Conservation (phyloP, 2,329 filamentous ascomycete species). For the Didymella lethalis region DNA sequence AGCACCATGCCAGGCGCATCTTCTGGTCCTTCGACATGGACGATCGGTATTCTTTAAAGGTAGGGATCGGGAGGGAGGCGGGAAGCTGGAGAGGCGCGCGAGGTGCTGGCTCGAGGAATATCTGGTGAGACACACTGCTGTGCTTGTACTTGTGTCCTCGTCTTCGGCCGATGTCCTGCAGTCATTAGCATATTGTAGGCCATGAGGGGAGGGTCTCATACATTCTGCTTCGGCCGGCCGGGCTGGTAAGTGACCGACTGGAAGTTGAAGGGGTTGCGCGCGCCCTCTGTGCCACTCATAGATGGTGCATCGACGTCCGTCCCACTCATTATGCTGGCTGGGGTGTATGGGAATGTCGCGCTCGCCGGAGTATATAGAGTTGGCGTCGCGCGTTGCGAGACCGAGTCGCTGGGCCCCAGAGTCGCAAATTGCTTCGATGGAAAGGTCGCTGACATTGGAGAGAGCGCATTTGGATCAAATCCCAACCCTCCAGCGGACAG, state of each 20-base stretch:
- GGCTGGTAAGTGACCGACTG: slow-evolving; percentile 67
- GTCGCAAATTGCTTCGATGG: slow-evolving; percentile 47
- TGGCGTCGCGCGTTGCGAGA: slow-evolving; percentile 46
- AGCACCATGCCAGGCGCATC: slow-evolving; percentile 83
- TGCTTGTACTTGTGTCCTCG: slow-evolving; percentile 98
- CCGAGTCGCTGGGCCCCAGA: slow-evolving; percentile 45
- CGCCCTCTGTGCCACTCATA: slow-evolving; percentile 45
- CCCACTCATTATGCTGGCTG: slow-evolving; percentile 40
- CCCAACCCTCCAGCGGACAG: slow-evolving; percentile 37
- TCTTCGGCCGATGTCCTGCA: slow-evolving; percentile 84
- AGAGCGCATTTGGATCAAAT: slow-evolving; percentile 47
- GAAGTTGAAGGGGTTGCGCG: slow-evolving; percentile 88
- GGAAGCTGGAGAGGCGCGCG: slow-evolving; percentile 88
- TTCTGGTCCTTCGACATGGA: slow-evolving; percentile 92
- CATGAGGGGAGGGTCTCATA: slow-evolving; percentile 19
- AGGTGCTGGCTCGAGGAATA: slow-evolving; percentile 90
- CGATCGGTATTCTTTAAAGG: slow-evolving; percentile 82
- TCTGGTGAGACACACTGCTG: slow-evolving; percentile 93
- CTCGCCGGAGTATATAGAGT: slow-evolving; percentile 45
- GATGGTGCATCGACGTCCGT: slow-evolving; percentile 43
- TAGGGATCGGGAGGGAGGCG: slow-evolving; percentile 90
- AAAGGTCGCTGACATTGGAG: slow-evolving; percentile 52
- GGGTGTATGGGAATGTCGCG: slow-evolving; percentile 46
- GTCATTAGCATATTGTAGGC: slow-evolving; percentile 33
- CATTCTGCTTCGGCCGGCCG: slow-evolving; percentile 70